phyloP scores from a whole-genome alignment of 2,329 filamentous ascomycete genomes.

The Fusarium solani-melongenae region DNA sequence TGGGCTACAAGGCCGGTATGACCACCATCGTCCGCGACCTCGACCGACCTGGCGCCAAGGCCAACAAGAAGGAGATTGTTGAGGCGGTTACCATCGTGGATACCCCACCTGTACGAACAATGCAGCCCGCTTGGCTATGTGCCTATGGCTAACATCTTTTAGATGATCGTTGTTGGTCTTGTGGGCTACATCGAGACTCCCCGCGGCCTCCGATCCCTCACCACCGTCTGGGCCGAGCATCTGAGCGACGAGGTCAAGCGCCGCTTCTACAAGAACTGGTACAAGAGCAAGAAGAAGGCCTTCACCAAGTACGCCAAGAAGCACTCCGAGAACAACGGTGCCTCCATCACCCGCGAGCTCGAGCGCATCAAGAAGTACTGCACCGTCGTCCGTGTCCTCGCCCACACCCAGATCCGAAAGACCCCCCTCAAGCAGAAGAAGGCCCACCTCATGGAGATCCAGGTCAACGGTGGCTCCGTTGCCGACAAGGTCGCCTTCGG shows the following conservation, averaged over 20 bases:
- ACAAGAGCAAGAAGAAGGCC: slow-evolving; percentile 99
- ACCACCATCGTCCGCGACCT: slow-evolving; percentile 99
- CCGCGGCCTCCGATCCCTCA: slow-evolving; percentile 98
- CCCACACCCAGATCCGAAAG: slow-evolving; percentile 99
- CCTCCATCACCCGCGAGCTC: slow-evolving; percentile 94
- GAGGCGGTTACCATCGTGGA: slow-evolving; percentile 90
- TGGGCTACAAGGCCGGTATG: slow-evolving; percentile 99
- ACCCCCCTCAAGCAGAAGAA: slow-evolving; percentile 99
- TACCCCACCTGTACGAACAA: slow-evolving; percentile 94
- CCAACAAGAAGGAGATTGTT: slow-evolving; percentile 98
- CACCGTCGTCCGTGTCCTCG: slow-evolving; percentile 98
- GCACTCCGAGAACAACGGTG: slow-evolving; percentile 92
- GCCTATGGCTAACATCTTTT: slow-evolving; percentile 77
- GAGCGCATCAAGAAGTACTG: slow-evolving; percentile 99
- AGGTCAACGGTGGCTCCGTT: slow-evolving; percentile 97
- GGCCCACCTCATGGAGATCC: slow-evolving; percentile 99
- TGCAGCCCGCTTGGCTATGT: slow-evolving; percentile 82
- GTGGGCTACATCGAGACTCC: slow-evolving; percentile 99
- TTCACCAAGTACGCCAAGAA: slow-evolving; percentile 99
- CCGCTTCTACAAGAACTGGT: slow-evolving; percentile 99
- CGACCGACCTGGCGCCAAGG: slow-evolving; percentile 98
- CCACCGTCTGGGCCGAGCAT: slow-evolving; percentile 99
- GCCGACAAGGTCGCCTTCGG: slow-evolving; percentile 98
- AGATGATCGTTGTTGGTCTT: slow-evolving; percentile 99
- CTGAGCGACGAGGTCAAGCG: slow-evolving; percentile 98